Base-by-base conservation (phyloP, 495 filamentous ascomycete genomes). In the Pyronema omphalodes region DNA sequence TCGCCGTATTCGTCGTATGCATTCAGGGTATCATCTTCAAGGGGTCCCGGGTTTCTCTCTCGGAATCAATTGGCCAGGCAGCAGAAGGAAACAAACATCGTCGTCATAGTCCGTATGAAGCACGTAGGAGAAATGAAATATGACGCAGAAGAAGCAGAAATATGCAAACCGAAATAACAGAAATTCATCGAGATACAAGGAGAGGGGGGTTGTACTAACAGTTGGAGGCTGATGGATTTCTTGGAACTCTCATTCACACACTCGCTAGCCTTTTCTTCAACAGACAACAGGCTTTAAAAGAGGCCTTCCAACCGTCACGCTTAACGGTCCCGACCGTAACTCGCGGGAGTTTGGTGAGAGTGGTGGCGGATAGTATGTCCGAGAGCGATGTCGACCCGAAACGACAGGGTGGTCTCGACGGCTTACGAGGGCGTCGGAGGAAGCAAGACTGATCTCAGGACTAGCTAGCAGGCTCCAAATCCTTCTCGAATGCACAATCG, bases 401-500 rank as follows among this genome's bases (percentile, higher is more conserved):
- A 59, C 61, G 55, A 64, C 62, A 51, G 48, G 36, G 51, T 63
- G 50, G 61, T 55, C 56, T 63, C 61, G 60, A 64, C 54, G 62
- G 61, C 58, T 55, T 55, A 59, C 52, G 59, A 61, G 62, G 23
- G 55, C n/a, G 51, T 33, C 39, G 59, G 53, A 65, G 53, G 53
- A 50, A 51, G 51, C 55, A 45, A 48, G 50, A 50, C 54, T 50
- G 57, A 54, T 57, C 50, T 51, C 29, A 41, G 53, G 55, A 62
- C 44, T 51, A 66, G 59, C 44, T 51, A 66, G 59, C 54, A 57
- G 59, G 55, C 51, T 66, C 57, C 57, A 55, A 64, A 58, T 55
- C 63, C 62, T 44, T 64, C 63, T 61, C 58, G 54, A 58, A 64
- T 15, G 52, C 58, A 55, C 61, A 62, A 62, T 62, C 60, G 60